Evolutionary conservation across 164 flowering plant species (phyloP), one percentile per base, ranked within the genome.

Genomic region (Cinnamomum micranthum): DNA sequence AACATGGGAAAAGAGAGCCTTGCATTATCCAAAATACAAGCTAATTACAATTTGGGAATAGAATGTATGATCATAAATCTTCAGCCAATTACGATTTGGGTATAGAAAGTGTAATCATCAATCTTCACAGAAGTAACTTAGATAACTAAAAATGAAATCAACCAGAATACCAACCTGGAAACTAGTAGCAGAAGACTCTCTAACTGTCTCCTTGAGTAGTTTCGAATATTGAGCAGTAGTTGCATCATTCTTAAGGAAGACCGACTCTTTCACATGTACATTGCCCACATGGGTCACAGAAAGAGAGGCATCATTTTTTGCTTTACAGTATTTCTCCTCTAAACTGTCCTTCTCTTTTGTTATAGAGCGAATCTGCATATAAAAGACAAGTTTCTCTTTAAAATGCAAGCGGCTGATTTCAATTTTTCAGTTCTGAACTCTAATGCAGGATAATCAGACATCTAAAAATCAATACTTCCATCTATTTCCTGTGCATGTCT

Each of bases 341-440:
- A 87, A 77, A 60, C 73, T 27, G 71, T 78, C 83, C 51, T 88
- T 87, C 68, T 87, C 88, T 76, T 75, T 80, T 12, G 67, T 75
- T 69, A 91, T 76, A 64, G 86, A 81, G 73, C 83, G 81, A 28
- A 91, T 79, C 98, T 94, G 88, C 85, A 84, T 5, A 69, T 65
- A 71, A 58, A 35, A 73, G 10, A 63, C 19, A 68, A 6, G 24
- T 2, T 23, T 20, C 50, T 47, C 72, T 19, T 66, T 69, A 66
- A 41, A 69, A 35, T 14, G 4, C 35, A 58, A 70, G 63, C 6
- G 28, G 28, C n/a, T 28, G 15, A 13, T 25, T 17, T 19, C 28
- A 67, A 28, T 17, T 12, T 67, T 67, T 67, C 22, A 20, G n/a
- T 65, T 28, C 47, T 17, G 33, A 17, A 28, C 28, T 28, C 35